A percentile compares a stretch with the other conserved stretches of the same genome.
Evolutionary conservation across 2,329 filamentous ascomycete genomes (phyloP).

Genomic region (Xylariaceae sp.): DNA sequence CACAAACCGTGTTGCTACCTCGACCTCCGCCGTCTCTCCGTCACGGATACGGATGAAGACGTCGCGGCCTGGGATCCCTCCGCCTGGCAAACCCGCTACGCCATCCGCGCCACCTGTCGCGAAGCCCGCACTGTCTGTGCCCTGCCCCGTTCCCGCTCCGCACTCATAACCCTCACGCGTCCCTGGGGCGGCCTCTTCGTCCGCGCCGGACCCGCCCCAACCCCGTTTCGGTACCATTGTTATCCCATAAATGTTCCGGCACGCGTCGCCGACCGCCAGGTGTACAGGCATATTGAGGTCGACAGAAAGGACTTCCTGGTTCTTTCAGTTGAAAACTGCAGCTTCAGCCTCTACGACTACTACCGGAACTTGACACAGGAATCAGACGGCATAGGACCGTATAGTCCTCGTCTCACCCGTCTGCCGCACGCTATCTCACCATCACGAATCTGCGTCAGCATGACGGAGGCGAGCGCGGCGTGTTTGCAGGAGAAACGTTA

Average conservation of each 20-base stretch:
- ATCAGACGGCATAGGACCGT: conserved; percentile 25
- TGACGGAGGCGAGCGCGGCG: conserved; percentile 15
- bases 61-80: conserved; percentile 31
- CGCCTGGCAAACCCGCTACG: conserved; percentile 26
- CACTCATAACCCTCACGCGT: conserved; percentile 26
- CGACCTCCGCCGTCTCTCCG: conserved; percentile 29
- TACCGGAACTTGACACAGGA: conserved; percentile 15
- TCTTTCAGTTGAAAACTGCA: conserved; percentile 33
- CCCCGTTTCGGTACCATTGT: no score
- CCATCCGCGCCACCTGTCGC: conserved; percentile 25
- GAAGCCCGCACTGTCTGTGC: conserved; percentile 28
- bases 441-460: conserved; percentile 22
- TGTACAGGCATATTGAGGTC: conserved; percentile 15
- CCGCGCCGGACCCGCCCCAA: conserved; percentile 24
- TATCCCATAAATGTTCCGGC: no score
- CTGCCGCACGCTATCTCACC: conserved; percentile 19
- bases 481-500: conserved; percentile 13
- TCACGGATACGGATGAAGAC: conserved; percentile 25
- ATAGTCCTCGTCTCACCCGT: conserved; percentile 27
- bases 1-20: conserved; percentile 28
- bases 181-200: conserved; percentile 29
- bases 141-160: conserved; percentile 19
- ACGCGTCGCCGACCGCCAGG: no score
- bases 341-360: conserved; percentile 31
- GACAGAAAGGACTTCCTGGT: conserved; percentile 27